Base-by-base conservation (phyloP, 2,329 filamentous ascomycete genomes). In the Hymenoscyphus fructigenus region DNA sequence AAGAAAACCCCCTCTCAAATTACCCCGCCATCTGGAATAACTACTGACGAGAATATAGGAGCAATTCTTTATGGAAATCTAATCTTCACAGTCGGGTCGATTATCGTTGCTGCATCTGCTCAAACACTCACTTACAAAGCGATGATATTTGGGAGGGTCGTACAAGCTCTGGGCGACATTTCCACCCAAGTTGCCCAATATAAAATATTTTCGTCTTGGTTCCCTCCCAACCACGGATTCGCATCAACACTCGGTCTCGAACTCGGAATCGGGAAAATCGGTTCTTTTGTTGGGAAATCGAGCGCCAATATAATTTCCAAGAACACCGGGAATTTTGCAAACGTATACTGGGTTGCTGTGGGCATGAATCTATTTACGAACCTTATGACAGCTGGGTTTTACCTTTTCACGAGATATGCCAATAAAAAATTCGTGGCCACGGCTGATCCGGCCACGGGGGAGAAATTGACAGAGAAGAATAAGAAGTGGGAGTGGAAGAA, bases 331-430 rank as follows among this genome's bases (percentile, higher is more conserved):
- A 80, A 88, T 69, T 88, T 88, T 57, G 81, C 82, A 61, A 88
- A 85, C 84, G 84, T 84, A 0, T 88, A 83, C 70, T 88, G 86
- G 86, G 82, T 82, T 10, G 80, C 83, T 0, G 85, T 88, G 0
- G 84, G 86, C 69, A 88, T 88, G 83, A 87, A 88, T 65, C 64
- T 88, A 2, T 88, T 88, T 67, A 88, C 85, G 9, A 88, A 88
- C 62, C 71, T 81, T 0, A 79, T 81, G 1, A 87, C 85, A 0
- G 61, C 80, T 0, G 74, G 78, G 10, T 88, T 88, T 72, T 87
- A 80, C 76, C 79, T 80, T 68, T 88, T 88, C 70, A 85, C 80
- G 0, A 78, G 78, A 10, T 83, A 81, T 73, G 81, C 80, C 47
- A 79, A 82, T 36, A 78, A 77, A 28, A 78, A 77, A 28, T 88